phyloP scores from a whole-genome alignment of 257 asterid species.

The Capsicum rhomboideum region DNA sequence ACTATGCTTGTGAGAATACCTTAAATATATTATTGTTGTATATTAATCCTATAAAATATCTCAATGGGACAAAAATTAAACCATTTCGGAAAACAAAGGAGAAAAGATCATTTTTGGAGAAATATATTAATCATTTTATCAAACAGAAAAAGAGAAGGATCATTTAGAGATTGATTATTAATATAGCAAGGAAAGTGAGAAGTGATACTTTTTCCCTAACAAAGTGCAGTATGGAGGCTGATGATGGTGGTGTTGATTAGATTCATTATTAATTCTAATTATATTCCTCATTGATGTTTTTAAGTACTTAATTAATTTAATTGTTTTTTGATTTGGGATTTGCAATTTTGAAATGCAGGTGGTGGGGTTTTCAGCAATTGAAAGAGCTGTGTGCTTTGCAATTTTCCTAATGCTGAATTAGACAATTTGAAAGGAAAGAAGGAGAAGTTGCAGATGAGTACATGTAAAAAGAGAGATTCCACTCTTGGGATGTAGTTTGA shows the following conservation, averaged over 20 bases:
- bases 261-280: neutral
- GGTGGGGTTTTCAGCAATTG: constrained; percentile 35
- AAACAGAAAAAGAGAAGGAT: neutral
- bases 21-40: neutral
- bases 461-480: constrained; percentile 8
- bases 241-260: constrained; percentile 20
- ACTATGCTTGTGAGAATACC: too few relatives aligned
- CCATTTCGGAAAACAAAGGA: neutral
- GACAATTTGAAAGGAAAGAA: constrained; percentile 15
- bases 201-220: neutral
- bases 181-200: neutral
- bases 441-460: neutral
- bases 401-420: constrained; percentile 37
- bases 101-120: neutral
- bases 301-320: neutral
- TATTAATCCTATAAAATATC: neutral
- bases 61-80: neutral
- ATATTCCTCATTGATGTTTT: neutral
- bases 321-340: neutral
- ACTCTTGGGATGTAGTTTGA: constrained; percentile 12
- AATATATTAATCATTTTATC: neutral
- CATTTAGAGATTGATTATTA: neutral
- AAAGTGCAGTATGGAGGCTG: neutral
- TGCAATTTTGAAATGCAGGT: constrained; percentile 37
- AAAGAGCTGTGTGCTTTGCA: constrained; percentile 31